A percentile compares a stretch with the other conserved stretches of the same genome.
Conservation (phyloP, 2,329 filamentous ascomycete species). For the Fusarium decemcellulare region DNA sequence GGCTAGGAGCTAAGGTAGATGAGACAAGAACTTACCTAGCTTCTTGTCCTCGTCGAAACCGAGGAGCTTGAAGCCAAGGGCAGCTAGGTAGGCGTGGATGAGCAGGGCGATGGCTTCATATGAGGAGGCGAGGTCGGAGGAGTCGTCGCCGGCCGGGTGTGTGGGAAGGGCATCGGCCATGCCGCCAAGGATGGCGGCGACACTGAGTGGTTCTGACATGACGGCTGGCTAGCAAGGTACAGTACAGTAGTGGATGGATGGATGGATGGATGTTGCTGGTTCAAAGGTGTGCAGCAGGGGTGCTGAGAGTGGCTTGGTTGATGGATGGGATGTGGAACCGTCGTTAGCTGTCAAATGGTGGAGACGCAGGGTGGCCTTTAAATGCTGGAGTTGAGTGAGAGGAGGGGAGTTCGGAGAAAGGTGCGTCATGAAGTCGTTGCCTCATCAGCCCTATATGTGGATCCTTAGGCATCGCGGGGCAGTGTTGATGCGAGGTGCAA, state of each 20-base stretch:
- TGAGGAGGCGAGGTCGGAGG: conserved; percentile 76
- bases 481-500: conserved; percentile 11
- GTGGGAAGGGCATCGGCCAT: conserved; percentile 74
- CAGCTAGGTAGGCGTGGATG: conserved; percentile 85
- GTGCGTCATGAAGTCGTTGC: conserved; percentile 47
- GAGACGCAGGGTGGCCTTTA: conserved; percentile 2
- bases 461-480: conserved; percentile 32
- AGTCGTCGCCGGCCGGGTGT: conserved; percentile 65
- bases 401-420: conserved; percentile 2
- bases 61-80: conserved; percentile 83
- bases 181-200: conserved; percentile 61
- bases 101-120: conserved; percentile 90
- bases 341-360: not conserved
- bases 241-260: too few relatives aligned
- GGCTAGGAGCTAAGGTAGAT: not conserved
- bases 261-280: not conserved
- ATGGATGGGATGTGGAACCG: not conserved
- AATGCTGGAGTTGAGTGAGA: conserved; percentile 6
- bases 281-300: not conserved
- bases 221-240: not conserved
- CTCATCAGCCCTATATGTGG: conserved; percentile 51
- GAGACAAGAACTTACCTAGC: conserved; percentile 66
- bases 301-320: conserved; percentile 9
- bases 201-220: conserved; percentile 49
- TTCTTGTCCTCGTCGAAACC: conserved; percentile 88